Base-by-base conservation (phyloP, 345 rosid species). In the Salix purpurea region DNA sequence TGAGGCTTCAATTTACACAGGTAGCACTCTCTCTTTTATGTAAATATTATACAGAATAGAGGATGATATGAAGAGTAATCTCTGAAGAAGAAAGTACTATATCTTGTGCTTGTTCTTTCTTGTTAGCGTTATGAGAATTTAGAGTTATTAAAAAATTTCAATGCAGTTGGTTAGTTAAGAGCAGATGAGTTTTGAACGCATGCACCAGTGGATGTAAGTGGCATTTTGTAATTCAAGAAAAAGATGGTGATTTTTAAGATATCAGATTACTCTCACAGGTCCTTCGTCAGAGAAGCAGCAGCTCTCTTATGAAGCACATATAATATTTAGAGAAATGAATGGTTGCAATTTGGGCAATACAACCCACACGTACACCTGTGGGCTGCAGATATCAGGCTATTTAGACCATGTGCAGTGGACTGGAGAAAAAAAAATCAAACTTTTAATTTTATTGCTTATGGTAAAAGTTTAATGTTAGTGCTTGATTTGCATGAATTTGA, bases 1-100 rank as follows among this genome's bases (percentile, higher is more conserved):
- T 78, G 99, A 96, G 85, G 99, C 99, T 78, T 96, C 99, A 74
- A 96, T 96, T 85, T 96, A 96, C 86, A 94, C 98, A 36, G 98
- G 99, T 94, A 85, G 58, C 26, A 15, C 39, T 58, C 15, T 58
- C 14, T 19, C 6, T 34, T 65, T 7, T 23, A 6, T 11, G 4
- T 24, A 58, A 73, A 56, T 36, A 6, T 66, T 15, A 66, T 71
- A 23, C 37, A 67, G 34, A n/a, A 40, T 26, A 73, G 23, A 28
- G 71, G 19, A 58, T 74, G 58, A 62, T 64, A 36, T 19, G 69
- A 66, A 58, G 64, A n/a, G 61, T 56, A 21, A n/a, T 56, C 61
- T n/a, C 61, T 34, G 37, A 34, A 34, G 37, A 3, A 19, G 8
- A 21, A 54, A 54, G 60, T 54, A 2, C 4, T 64, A 64, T 26